Conservation (phyloP, 768 basidiomycete species). For the Chlorophyllum brunneum region DNA sequence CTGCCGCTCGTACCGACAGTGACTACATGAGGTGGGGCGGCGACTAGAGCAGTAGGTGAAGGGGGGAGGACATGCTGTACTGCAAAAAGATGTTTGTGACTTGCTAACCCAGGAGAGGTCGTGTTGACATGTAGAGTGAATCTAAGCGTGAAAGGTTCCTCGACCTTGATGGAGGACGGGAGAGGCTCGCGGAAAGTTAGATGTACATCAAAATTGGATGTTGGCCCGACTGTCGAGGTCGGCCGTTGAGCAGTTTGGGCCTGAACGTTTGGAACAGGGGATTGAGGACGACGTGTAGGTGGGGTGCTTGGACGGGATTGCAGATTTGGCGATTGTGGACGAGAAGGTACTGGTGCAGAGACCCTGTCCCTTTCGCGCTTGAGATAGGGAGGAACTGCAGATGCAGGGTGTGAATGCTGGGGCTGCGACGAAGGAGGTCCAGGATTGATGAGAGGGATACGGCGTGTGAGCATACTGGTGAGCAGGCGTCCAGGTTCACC, state of each 20-base stretch:
- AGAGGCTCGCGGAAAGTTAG: slow-evolving; percentile 52
- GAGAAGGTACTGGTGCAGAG: slow-evolving; percentile 21
- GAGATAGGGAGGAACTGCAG: slow-evolving; percentile 77
- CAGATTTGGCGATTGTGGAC: slow-evolving; percentile 20
- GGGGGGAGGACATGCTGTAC: slow-evolving; percentile 61
- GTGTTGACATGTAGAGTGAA: slow-evolving; percentile 44
- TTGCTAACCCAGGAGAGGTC: slow-evolving; percentile 23
- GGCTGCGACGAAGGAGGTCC: slow-evolving; percentile 56
- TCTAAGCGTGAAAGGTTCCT: slow-evolving; percentile 56
- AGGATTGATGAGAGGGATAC: slow-evolving; percentile 55
- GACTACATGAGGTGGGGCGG: slow-evolving; percentile 17
- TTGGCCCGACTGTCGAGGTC: slow-evolving; percentile 18
- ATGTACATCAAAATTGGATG: slow-evolving; percentile 45
- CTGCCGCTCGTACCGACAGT: not conserved
- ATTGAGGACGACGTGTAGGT: slow-evolving; percentile 40
- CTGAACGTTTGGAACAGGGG: slow-evolving; percentile 24
- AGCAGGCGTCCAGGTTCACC: slow-evolving; percentile 85
- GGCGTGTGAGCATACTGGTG: slow-evolving; percentile 84
- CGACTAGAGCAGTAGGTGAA: slow-evolving; percentile 19
- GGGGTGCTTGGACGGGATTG: slow-evolving; percentile 57
- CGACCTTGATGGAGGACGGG: slow-evolving; percentile 41
- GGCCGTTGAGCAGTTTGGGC: slow-evolving; percentile 30
- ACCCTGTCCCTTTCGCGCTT: slow-evolving; percentile 52
- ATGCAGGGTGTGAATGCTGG: slow-evolving; percentile 45
- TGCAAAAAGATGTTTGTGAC: slow-evolving; percentile 44